Base-by-base conservation (phyloP, 1,139 yeast genomes). In the Hemisphaericaspora subhashii region DNA sequence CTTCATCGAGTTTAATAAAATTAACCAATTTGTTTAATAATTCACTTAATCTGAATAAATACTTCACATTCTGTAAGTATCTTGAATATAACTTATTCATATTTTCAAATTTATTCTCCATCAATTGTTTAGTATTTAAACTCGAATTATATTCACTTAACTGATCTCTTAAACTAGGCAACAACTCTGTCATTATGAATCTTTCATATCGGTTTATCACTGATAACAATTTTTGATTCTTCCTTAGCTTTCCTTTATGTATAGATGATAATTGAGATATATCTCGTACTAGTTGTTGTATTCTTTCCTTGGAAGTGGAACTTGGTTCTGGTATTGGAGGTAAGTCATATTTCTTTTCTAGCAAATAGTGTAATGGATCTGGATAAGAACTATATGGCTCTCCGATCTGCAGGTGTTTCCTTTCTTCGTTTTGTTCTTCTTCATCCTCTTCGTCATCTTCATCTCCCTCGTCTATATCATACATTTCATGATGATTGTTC, bases 91-190 rank as follows among this genome's bases (percentile, higher is more conserved):
- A 26, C n/a, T 31, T 22, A 23, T 35, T 27, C 16, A 41, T 33
- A 11, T 23, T 22, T 3, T 26, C 18, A 35, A 33, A 42, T 23
- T 40, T 42, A 16, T 20, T n/a, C 14, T 39, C 35, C 7, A 45
- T 31, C 31, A 36, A 18, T 7, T 25, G 26, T 13, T 40, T 18
- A 11, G 37, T 24, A 3, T 15, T 24, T 12, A 16, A 41, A 13
- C 40, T 37, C 21, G 31, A 27, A 18, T 35, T 33, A 10, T 31
- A 36, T 33, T 21, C 47, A 41, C 8, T 23, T 37, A 13, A 39
- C 44, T 38, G 58, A 43, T 60, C 64, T 12, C 70, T 43, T 18
- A 70, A 49, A 10, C 47, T 42, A 0, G 74, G 75, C 6, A 68
- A 36, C n/a, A 68, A 46, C 10, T 51, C 51, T 18, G 43, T 50